Percentiles rank a stretch among this genome's conserved stretches.
These are phyloP conservation scores for Xylaria sp. DNA, from an alignment of 495 filamentous ascomycete genomes.

Conservation along the genomic window DNA sequence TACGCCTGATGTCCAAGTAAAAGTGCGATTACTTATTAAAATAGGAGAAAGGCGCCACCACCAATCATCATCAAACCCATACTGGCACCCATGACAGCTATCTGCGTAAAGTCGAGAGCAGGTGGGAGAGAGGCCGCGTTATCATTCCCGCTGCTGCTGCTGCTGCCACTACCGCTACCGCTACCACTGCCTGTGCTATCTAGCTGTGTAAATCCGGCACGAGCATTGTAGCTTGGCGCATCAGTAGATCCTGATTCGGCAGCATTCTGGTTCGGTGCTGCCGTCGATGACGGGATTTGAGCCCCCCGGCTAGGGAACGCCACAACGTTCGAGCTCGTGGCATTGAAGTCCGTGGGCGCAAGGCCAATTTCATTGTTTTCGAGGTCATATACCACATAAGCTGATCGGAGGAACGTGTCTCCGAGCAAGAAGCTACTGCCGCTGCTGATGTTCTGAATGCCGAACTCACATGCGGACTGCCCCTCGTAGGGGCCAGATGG, in stretches of 20 bases:
- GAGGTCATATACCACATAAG: conserved; percentile 95
- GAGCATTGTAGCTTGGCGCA: conserved; percentile 48
- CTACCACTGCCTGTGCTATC: conserved; percentile 13
- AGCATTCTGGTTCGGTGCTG: conserved; percentile 50
- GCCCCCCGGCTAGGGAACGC: conserved; percentile 57
- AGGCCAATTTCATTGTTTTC: conserved; percentile 86
- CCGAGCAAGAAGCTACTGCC: conserved; percentile 72
- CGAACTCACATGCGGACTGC: conserved; percentile 70
- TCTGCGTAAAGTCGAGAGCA: conserved; percentile 42
- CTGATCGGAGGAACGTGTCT: conserved; percentile 93
- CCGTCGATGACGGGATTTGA: conserved; percentile 56
- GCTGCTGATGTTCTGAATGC: conserved; percentile 73
- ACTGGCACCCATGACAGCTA: conserved; percentile 45
- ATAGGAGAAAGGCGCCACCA: conserved; percentile 48
- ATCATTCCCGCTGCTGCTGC: conserved; percentile 29
- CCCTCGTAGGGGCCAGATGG: conserved; percentile 57
- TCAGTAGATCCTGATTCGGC: conserved; percentile 41
- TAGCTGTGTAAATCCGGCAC: conserved; percentile 43
- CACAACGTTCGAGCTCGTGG: conserved; percentile 64
- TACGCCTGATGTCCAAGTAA: conserved; percentile 17
- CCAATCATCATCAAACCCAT: conserved; percentile 50
- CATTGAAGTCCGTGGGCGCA: conserved; percentile 87
- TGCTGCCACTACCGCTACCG: neutral
- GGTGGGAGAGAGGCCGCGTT: conserved; percentile 42
- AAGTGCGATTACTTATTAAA: conserved; percentile 26